Evolutionary conservation across 352 stramenopile genomes (phyloP), one percentile per base, ranked within the genome.

Genomic region (Aphanomyces cochlioides): DNA sequence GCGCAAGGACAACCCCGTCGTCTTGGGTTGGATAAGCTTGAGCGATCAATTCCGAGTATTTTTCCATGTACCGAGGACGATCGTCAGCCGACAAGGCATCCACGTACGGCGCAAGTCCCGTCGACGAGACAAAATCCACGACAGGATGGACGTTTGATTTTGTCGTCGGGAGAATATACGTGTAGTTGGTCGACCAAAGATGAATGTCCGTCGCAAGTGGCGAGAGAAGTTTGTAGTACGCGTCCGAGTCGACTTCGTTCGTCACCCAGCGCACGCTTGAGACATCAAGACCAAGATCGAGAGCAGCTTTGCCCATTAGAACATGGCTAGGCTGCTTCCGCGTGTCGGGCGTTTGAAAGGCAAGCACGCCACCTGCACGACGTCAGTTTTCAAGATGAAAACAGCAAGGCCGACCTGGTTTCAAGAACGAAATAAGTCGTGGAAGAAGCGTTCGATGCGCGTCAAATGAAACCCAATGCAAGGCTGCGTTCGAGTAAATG

Each of bases 281-380:
- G 10, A 91, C 67, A 1, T 81, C 61, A 17, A 79, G 47, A 13
- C 77, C 80, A 37, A 91, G 69, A 15, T 82, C 69, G 34, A 67
- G 65, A 6, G 77, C 83, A 0, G 83, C 80, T 34, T 86, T 75
- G 37, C 70, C 53, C 76, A 92, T 92, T 28, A 85, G 74, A 69
- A 77, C 73, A 48, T 90, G 82, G 66, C 82, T 91, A 38, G 82
- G 78, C 47, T 90, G 79, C 4, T 65, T 5, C 4, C 85, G 81
- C 2, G 75, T 84, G 73, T 93, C 85, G 7, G 85, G 85, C 69
- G 90, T 91, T 69, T 91, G 85, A 67, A 91, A 87, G 7, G 82
- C 82, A 13, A 93, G 66, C 40, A 79, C 77, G 5, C 85, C 85
- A n/a, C 81, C 85, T 73, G 12, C 28, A 10, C 36, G n/a, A 56